Conservation (phyloP, 2,329 filamentous ascomycete species). For the Colletotrichum sp. region DNA sequence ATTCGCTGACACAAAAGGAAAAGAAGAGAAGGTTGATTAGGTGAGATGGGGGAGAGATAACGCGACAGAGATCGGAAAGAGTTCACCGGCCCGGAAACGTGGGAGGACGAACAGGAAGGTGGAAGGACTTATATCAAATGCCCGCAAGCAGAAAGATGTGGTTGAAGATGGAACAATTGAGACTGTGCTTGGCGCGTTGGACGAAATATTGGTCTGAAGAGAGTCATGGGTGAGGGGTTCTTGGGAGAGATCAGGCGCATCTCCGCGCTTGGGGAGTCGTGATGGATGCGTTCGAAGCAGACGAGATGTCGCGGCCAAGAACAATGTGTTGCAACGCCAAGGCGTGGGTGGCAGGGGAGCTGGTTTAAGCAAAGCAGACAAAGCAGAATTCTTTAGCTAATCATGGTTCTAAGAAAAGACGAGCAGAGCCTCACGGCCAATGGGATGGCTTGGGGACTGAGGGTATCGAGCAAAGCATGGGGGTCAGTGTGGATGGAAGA, state of each 20-base stretch:
- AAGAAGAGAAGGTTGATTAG: conserved; percentile 5
- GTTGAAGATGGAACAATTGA: neutral
- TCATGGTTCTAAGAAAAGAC: neutral
- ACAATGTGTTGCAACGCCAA: conserved; percentile 11
- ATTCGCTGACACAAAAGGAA: neutral
- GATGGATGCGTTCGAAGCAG: conserved; percentile 14
- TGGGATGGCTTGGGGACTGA: neutral
- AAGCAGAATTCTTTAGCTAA: neutral
- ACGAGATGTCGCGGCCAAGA: conserved; percentile 12
- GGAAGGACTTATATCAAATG: conserved; percentile 8
- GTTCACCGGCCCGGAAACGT: neutral
- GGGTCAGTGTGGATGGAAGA: conserved; percentile 5
- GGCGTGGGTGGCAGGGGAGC: neutral
- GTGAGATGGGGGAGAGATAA: neutral
- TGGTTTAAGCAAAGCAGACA: neutral
- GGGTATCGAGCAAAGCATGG: neutral
- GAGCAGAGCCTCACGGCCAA: neutral
- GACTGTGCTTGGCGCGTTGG: neutral
- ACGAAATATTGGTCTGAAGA: neutral
- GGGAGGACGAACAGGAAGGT: neutral
- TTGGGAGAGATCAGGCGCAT: conserved; percentile 1
- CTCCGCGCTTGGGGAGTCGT: neutral
- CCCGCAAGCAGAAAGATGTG: neutral
- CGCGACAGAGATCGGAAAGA: conserved; percentile 1
- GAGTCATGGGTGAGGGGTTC: neutral